Conservation (phyloP, 129 eudicot genomes). For the Kitagawia praeruptora region DNA sequence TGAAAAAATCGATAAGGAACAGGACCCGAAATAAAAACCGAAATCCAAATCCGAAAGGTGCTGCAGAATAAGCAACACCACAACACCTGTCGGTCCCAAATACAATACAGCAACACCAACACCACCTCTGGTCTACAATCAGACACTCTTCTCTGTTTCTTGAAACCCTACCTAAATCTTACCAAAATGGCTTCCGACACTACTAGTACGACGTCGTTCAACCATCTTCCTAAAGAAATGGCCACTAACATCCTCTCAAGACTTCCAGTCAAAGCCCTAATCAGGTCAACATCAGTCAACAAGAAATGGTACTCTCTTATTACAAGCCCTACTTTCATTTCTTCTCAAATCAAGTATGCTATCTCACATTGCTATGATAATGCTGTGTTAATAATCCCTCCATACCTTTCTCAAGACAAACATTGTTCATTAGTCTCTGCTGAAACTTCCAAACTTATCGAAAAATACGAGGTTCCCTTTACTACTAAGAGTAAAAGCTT, state of each 20-base stretch:
- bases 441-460: background rate
- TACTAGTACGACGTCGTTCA: background rate
- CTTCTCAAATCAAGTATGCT: background rate
- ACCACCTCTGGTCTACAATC: too few relatives aligned
- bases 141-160: too few relatives aligned
- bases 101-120: too few relatives aligned
- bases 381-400: background rate
- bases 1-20: too few relatives aligned
- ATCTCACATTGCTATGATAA: background rate
- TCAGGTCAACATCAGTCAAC: background rate
- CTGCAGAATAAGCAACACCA: too few relatives aligned
- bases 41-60: too few relatives aligned
- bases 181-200: too few relatives aligned
- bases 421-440: background rate
- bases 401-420: background rate
- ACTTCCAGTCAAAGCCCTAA: constrained; percentile 12
- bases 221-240: background rate
- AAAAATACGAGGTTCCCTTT: background rate
- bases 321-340: background rate
- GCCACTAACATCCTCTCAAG: background rate
- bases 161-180: too few relatives aligned
- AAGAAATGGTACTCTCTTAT: constrained; percentile 7
- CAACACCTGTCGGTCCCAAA: too few relatives aligned
- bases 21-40: too few relatives aligned
- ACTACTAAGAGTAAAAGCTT: background rate